A percentile compares a stretch with the other conserved stretches of the same genome.
Evolutionary conservation across 1,284 basidiomycete species (phyloP).

Genomic region (Mycosarcoma maydis): DNA sequence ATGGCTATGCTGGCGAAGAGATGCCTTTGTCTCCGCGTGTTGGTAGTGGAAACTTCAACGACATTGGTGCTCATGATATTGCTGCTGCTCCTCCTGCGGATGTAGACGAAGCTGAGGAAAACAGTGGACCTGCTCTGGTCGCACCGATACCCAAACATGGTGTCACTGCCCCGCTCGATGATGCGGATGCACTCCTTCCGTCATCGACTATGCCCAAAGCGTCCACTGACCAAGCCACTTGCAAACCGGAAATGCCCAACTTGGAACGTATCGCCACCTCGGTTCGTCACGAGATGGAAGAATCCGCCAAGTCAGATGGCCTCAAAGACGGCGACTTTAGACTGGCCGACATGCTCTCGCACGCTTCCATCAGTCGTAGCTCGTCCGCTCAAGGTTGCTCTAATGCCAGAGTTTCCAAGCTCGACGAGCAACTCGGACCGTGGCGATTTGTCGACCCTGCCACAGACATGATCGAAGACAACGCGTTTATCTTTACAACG

Average conservation of each 20-base stretch:
- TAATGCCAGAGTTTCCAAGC: conserved; percentile 18
- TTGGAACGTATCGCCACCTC: conserved; percentile 48
- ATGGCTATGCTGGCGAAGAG: conserved; percentile 24
- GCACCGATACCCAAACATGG: conserved; percentile 40
- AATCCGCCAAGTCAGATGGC: conserved; percentile 57
- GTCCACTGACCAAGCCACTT: neutral
- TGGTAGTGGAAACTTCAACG: conserved; percentile 27
- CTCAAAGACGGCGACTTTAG: conserved; percentile 59
- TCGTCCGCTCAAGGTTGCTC: conserved; percentile 13
- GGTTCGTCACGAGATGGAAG: conserved; percentile 54
- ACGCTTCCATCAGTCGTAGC: conserved; percentile 24
- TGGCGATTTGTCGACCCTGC: conserved; percentile 67
- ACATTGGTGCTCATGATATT: conserved; percentile 29
- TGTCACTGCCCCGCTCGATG: conserved; percentile 28
- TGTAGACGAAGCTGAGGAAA: conserved; percentile 9
- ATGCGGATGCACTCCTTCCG: conserved; percentile 22
- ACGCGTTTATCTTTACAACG: conserved; percentile 68
- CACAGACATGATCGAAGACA: conserved; percentile 68
- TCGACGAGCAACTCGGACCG: conserved; percentile 65
- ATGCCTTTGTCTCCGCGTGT: conserved; percentile 29
- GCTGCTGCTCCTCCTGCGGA: conserved; percentile 41
- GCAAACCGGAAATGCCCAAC: conserved; percentile 43
- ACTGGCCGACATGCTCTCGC: conserved; percentile 57
- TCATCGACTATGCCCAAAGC: conserved; percentile 11
- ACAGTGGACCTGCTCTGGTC: conserved; percentile 12